Evolutionary conservation across 2,329 filamentous ascomycete species (phyloP), one percentile per base, ranked within the genome.

Genomic region (Cercospora sojina): DNA sequence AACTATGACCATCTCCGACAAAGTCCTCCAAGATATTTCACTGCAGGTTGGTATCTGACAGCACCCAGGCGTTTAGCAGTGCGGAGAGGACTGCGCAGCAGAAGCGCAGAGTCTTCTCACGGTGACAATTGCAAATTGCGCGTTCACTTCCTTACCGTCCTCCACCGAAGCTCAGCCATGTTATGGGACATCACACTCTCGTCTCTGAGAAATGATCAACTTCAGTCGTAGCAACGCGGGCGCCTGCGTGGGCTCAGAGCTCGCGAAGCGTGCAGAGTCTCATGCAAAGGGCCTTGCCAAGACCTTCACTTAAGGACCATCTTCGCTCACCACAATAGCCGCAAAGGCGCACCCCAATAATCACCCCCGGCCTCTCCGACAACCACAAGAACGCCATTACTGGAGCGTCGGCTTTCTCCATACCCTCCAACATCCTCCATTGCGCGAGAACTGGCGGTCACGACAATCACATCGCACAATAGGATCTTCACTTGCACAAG

Each of bases 391-490:
- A 18, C 1, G 12, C 18, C n/a, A 35, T 57, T 13, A 57, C 18
- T 57, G 53, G n/a, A 1, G n/a, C 29, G 29, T 2, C 8, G n/a
- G 4, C 53, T 10, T n/a, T 6, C 13, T 8, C 2, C 23, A 3
- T 18, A 9, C 18, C 27, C 27, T 35, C n/a, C 16, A 29, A 13
- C 1, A 13, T 3, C 2, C 31, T n/a, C 53, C 23, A 57, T 35
- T 18, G 53, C 29, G 31, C 16, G 31, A 23, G 31, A 31, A 16
- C 53, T 29, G 7, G 23, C 20, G 23, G 47, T 3, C 53, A 35
- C 31, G 53, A 57, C 53, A 57, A 57, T 57, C n/a, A 35, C n/a
- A 6, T 12, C 31, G 53, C n/a, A 57, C 53, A 57, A 57, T 57
- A 57, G 16, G n/a, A 57, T 35, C 16, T n/a, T 31, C 53, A 57